A percentile compares a stretch with the other conserved stretches of the same genome.
Evolutionary conservation across 768 basidiomycete species (phyloP).

Genomic region (Pulveroboletus sp.): DNA sequence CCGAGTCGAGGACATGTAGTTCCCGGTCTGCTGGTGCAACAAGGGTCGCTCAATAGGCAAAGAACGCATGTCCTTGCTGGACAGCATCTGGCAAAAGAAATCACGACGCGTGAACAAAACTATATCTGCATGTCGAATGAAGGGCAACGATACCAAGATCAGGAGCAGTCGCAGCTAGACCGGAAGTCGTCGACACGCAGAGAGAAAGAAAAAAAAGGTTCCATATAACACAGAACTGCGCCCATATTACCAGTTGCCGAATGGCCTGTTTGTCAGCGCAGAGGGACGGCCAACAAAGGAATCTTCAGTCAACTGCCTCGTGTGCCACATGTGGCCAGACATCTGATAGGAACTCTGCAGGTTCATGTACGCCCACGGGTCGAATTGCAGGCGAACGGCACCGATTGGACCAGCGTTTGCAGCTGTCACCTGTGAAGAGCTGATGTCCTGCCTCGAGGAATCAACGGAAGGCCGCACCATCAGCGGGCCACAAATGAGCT

Average conservation of each 20-base stretch:
- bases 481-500: background rate
- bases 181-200: background rate
- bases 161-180: background rate
- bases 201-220: background rate
- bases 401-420: conserved; percentile 2
- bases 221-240: conserved; percentile 1
- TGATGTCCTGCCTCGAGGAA: conserved; percentile 10
- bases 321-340: conserved; percentile 16
- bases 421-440: background rate
- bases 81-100: conserved; percentile 12
- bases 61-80: background rate
- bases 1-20: background rate
- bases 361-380: background rate
- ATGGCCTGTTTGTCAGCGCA: background rate
- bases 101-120: background rate
- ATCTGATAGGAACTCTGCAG: background rate
- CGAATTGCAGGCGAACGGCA: background rate
- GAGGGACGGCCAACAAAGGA: conserved; percentile 5
- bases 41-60: background rate
- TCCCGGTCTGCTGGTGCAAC: background rate
- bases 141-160: background rate
- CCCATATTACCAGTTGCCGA: conserved; percentile 5
- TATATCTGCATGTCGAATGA: background rate
- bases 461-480: conserved; percentile 1
- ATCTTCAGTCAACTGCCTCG: conserved; percentile 10